Base-by-base conservation (phyloP, 1,139 yeast species). In the Taphrina flavorubra region DNA sequence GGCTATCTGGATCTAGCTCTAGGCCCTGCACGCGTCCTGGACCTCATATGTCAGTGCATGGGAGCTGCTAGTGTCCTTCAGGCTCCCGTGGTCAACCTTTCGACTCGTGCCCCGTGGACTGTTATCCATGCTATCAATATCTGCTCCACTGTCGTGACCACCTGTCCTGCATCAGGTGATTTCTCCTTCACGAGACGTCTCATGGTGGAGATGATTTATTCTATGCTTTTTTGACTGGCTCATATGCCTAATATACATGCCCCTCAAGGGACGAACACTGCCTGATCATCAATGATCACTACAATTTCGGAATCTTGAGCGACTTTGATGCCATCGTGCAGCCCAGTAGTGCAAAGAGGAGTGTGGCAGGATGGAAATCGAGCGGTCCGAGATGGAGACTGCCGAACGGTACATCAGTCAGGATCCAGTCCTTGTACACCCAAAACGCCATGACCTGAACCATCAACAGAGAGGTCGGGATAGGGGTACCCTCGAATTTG, bases 401-500 rank as follows among this genome's bases (percentile, higher is more conserved):
- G 1, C 97, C 96, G 36, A 87, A 85, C 3, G 97, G 96, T 71
- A 94, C 79, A 36, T 71, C 61, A 11, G 72, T 83, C 71, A 61
- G 77, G 75, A 74, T 81, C 80, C 72, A 66, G 56, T 78, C 81
- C 46, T 78, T 77, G 36, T 87, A 89, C 71, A 87, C 83, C 73
- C 79, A 76, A 70, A 79, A 80, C 36, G 92, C 90, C 90, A 92
- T 87, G 65, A 86, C 76, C 2, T 81, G 82, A 36, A 94, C 97
- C 78, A 94, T 83, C 65, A 84, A 80, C 74, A 94, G 82, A 62
- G 96, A 88, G 5, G 96, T 87, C 69, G 99, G 99, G 74, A 94
- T 91, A 16, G 99, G 99, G 65, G 94, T 85, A 11, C 99, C 99
- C 81, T 94, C 99, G 78, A 94, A 94, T 77, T 82, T 85, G 76